Base-by-base conservation (phyloP, 306 rosid species). In the Pachyrhizus erosus region DNA sequence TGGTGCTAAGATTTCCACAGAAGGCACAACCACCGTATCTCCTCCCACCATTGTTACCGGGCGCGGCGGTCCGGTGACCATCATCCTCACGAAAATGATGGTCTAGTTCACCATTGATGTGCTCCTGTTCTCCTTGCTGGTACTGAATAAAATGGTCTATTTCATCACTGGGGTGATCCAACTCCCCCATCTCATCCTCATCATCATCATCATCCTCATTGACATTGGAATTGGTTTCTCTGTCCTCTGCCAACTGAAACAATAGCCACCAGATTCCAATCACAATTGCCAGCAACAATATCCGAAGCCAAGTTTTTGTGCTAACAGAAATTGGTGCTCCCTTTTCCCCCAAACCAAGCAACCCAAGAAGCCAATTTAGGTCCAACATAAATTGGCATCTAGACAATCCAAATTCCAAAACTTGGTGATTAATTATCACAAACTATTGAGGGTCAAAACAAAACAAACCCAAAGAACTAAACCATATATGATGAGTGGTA, bases 271-370 rank as follows among this genome's bases (percentile, higher is more conserved):
- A 55, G 52, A 79, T 5, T 26, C 58, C 48, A 73, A 82, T 18
- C 13, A 74, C 34, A 9, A 79, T 34, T 33, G 26, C 3, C 1
- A 68, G 4, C 27, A 79, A 61, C 21, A 80, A 48, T n/a, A 51
- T 68, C 1, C 43, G 17, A 2, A n/a, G 31, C 78, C 20, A 71
- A 21, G 5, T 21, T 7, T 11, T 62, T 42, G 17, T 49, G 7
- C 43, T 9, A n/a, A 67, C 76, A 66, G 75, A 86, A 60, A 46
- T 78, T 39, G 52, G 8, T 27, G 20, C 9, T 74, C n/a, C 26
- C 20, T 67, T 79, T 79, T 74, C 79, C 7, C 80, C 7, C 4
- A 72, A 79, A 68, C 84, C 79, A 60, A 86, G 67, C 48, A 80
- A 68, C 77, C 39, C 34, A 18, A 72, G 39, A 86, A 82, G 24